Evolutionary conservation across 305 asterid genomes (phyloP).

Genomic region (Coffea humblotiana): DNA sequence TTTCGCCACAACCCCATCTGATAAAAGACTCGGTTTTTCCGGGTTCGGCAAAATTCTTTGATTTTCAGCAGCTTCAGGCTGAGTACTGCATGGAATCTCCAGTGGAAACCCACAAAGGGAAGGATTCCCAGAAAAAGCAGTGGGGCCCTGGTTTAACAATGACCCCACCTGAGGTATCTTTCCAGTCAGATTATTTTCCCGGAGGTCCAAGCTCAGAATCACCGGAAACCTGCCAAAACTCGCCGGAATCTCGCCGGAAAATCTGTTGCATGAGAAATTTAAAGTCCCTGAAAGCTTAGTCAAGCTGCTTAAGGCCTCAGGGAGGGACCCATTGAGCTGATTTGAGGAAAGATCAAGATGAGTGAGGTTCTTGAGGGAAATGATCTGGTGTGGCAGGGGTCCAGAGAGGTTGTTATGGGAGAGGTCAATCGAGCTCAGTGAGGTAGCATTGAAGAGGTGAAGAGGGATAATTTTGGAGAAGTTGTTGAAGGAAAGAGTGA

Average conservation of each 20-base stretch:
- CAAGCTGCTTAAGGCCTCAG: slow-evolving; percentile 50
- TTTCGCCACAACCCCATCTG: slow-evolving; percentile 37
- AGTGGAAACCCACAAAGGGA: slow-evolving; percentile 88
- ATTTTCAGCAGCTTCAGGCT: slow-evolving; percentile 63
- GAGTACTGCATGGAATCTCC: slow-evolving; percentile 42
- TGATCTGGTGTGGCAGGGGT: slow-evolving; percentile 61
- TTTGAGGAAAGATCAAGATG: slow-evolving; percentile 82
- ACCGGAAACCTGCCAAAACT: slow-evolving; percentile 78
- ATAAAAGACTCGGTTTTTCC: slow-evolving; percentile 32
- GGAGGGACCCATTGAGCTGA: slow-evolving; percentile 66
- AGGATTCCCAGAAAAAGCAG: slow-evolving; percentile 87
- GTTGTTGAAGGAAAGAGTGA: slow-evolving; percentile 40
- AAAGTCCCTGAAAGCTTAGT: slow-evolving; percentile 68
- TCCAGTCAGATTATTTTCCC: slow-evolving; percentile 71
- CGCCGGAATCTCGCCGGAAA: slow-evolving; percentile 77
- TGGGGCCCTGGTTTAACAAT: slow-evolving; percentile 90
- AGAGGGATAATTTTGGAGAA: slow-evolving; percentile 41
- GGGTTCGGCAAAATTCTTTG: slow-evolving; percentile 54
- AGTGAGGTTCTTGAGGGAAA: slow-evolving; percentile 48
- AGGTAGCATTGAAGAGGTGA: slow-evolving; percentile 44
- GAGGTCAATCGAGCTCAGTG: slow-evolving; percentile 51
- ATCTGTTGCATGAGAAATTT: slow-evolving; percentile 68
- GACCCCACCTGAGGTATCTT: slow-evolving; percentile 85
- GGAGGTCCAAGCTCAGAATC: slow-evolving; percentile 73
- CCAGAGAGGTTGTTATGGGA: slow-evolving; percentile 68